Evolutionary conservation across 2,329 filamentous ascomycete genomes (phyloP), one percentile per base, ranked within the genome.

Genomic region (Claviceps sp.): DNA sequence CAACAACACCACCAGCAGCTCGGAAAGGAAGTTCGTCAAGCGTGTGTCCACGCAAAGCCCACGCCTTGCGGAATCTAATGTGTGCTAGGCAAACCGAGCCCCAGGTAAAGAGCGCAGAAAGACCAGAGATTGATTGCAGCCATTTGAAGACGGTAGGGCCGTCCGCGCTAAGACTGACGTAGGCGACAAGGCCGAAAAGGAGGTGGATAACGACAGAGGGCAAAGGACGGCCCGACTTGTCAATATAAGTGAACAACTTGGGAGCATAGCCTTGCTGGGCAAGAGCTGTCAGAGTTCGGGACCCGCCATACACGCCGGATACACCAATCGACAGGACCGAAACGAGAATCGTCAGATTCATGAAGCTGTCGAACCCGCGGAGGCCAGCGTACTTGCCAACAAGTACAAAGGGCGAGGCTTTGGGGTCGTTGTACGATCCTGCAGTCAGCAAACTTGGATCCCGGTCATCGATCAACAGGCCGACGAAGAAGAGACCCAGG

Each of bases 1-100:
- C 84, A 16, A 68, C 70, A 11, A 85, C 70, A 57, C 84, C 84
- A 51, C 76, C 73, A 52, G 75, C 69, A 14, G 81, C 78, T 47
- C 67, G 65, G 70, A 83, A 87, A 1, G 82, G 78, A 14, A 87
- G 74, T 65, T 86, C 82, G 49, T 84, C 79, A 5, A 84, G 64
- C 10, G 71, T 74, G 64, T 78, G 80, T 40, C 81, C 81, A 55
- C 83, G 75, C 30, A 68, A 64, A 45, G 64, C 66, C 81, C 80
- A 84, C 2, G 79, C 81, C 24, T 62, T 61, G 46, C 81, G 78
- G 73, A 83, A 84, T 47, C 81, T 79, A 61, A 84, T 81, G 62
- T 84, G 81, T 3, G 77, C 74, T 17, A 81, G 61, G 63, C 78
- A 82, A 58, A 85, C 80, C 51, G 75, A 80, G 43, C 74, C 79